phyloP scores from a whole-genome alignment of 257 asterid genomes.

The Henckelia pumila region DNA sequence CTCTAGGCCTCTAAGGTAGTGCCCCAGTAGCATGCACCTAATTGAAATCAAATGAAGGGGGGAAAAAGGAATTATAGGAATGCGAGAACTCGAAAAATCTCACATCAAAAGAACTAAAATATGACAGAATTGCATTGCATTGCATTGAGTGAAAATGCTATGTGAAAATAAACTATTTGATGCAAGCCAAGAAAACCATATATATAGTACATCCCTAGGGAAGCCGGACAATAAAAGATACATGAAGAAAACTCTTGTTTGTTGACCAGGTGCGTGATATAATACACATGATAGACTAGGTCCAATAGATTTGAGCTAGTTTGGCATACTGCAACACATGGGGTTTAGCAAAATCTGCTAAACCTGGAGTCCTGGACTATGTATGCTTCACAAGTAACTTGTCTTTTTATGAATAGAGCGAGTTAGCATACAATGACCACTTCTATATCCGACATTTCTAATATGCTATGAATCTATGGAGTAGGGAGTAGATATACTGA shows the following conservation, averaged over 20 bases:
- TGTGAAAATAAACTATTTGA: not conserved
- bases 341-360: not conserved
- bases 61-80: too few relatives aligned
- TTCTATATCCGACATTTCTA: not conserved
- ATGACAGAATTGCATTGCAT: too few relatives aligned
- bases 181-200: not conserved
- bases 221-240: too few relatives aligned
- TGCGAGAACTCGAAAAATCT: not conserved
- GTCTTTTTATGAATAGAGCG: not conserved
- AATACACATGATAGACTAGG: not conserved
- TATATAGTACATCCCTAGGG: too few relatives aligned
- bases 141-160: not conserved
- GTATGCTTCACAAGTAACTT: not conserved
- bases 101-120: too few relatives aligned
- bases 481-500: constrained; percentile 28
- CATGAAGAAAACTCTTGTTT: not conserved
- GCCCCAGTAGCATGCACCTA: constrained; percentile 96
- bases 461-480: not conserved
- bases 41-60: constrained; percentile 13
- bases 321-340: not conserved
- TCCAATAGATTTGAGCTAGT: not conserved
- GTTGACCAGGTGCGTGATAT: not conserved
- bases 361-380: not conserved
- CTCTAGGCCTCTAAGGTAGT: constrained; percentile 86
- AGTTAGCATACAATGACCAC: not conserved